Percentiles rank a stretch among this genome's conserved stretches.
phyloP scores from a whole-genome alignment of 1,139 yeast species.

The Hansenula lynferdii region DNA sequence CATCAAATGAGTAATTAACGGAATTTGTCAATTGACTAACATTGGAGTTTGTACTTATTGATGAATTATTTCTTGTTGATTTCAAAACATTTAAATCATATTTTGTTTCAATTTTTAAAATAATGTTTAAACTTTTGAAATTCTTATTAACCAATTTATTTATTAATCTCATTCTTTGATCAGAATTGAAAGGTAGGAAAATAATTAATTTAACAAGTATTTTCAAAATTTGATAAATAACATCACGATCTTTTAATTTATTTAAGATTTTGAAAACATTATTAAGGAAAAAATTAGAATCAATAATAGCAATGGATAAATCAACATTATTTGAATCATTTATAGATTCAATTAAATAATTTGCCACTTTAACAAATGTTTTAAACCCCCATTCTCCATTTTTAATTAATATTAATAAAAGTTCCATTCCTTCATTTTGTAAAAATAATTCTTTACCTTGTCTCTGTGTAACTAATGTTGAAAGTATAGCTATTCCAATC shows the following conservation, averaged over 20 bases:
- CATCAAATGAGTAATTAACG: slow-evolving; percentile 6
- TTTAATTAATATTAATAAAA: slow-evolving; percentile 3
- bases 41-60: too few relatives aligned
- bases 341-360: slow-evolving; percentile 5
- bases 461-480: background rate
- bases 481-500: background rate
- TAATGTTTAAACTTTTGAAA: slow-evolving; percentile 6
- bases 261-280: slow-evolving; percentile 8
- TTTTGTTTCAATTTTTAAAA: slow-evolving; percentile 2
- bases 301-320: slow-evolving; percentile 6
- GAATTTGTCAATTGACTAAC: background rate
- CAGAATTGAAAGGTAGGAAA: slow-evolving; percentile 12
- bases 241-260: slow-evolving; percentile 1
- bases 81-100: slow-evolving; percentile 1
- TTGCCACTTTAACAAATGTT: slow-evolving; percentile 3
- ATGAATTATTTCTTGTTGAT: background rate
- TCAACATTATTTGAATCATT: slow-evolving; percentile 9
- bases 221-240: slow-evolving; percentile 4
- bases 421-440: slow-evolving; percentile 12
- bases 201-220: slow-evolving; percentile 6
- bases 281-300: slow-evolving; percentile 9
- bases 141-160: slow-evolving; percentile 11
- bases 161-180: slow-evolving; percentile 14
- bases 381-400: slow-evolving; percentile 3
- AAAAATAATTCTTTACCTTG: slow-evolving; percentile 7